Conservation (phyloP, 805 yeast genomes). For the Saccharomycopsis oosterbeekiorum region DNA sequence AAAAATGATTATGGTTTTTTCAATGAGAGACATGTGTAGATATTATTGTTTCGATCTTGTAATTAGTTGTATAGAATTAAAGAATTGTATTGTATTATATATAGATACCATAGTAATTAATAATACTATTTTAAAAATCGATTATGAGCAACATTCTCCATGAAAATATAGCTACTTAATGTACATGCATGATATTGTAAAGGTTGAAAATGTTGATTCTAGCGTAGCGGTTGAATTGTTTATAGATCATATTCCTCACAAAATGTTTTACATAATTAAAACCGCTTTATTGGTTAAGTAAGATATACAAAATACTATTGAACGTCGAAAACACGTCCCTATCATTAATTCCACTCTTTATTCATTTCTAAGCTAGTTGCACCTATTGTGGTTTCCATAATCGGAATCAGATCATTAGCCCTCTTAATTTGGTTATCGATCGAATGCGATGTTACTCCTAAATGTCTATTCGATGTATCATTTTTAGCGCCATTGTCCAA, state of each 20-base stretch:
- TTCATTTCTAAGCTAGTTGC: slow-evolving; percentile 8
- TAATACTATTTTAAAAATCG: background rate
- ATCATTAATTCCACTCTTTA: background rate
- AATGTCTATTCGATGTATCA: background rate
- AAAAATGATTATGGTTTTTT: background rate
- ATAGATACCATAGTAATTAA: background rate
- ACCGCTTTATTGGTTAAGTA: background rate
- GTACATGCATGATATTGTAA: background rate
- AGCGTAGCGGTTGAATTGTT: background rate
- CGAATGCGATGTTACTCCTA: background rate
- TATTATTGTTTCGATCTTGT: background rate
- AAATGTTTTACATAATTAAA: background rate
- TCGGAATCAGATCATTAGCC: background rate
- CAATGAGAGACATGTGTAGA: background rate
- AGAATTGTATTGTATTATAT: background rate
- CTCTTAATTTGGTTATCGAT: background rate
- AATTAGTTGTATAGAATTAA: background rate
- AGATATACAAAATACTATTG: background rate
- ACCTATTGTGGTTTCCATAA: background rate
- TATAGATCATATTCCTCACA: background rate
- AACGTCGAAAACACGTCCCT: background rate
- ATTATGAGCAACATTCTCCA: background rate
- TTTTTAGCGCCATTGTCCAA: background rate
- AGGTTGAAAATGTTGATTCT: background rate
- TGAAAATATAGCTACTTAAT: background rate